Evolutionary conservation across 129 eudicot genomes (phyloP).

Genomic region (Lactuca saligna): DNA sequence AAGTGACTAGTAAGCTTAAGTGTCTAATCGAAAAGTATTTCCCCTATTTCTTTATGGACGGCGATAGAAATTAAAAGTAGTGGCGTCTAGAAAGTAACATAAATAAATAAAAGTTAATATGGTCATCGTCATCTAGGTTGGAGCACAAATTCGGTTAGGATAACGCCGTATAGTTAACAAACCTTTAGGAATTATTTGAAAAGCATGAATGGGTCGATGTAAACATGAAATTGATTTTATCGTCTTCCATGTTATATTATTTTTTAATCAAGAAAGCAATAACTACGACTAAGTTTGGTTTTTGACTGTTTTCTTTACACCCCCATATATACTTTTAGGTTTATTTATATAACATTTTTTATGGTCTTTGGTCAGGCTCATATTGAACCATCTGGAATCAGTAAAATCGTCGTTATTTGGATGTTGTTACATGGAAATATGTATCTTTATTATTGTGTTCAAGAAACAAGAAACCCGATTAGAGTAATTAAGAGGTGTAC

Average conservation of each 20-base stretch:
- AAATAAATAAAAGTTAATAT: too few relatives aligned
- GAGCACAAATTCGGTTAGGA: too few relatives aligned
- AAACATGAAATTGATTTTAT: background rate
- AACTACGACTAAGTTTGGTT: background rate
- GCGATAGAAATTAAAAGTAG: too few relatives aligned
- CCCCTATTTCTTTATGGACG: too few relatives aligned
- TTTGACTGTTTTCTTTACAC: background rate
- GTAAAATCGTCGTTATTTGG: background rate
- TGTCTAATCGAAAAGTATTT: too few relatives aligned
- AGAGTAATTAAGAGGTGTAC: too few relatives aligned
- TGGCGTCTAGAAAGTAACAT: too few relatives aligned
- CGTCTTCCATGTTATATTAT: background rate
- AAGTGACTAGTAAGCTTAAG: background rate
- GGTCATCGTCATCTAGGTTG: too few relatives aligned
- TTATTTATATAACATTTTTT: too few relatives aligned
- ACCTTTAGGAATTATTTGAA: background rate
- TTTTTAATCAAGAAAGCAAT: background rate
- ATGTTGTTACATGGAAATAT: background rate
- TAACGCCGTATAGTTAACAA: too few relatives aligned
- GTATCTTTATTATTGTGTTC: background rate
- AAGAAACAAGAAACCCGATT: background rate
- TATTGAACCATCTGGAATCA: background rate
- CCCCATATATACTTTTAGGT: background rate
- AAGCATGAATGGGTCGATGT: too few relatives aligned
- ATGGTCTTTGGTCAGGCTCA: background rate